Percentiles rank a stretch among this genome's conserved stretches.
Evolutionary conservation across 1,139 yeast species (phyloP).

Genomic region (Protomyces arabidopsidicola): DNA sequence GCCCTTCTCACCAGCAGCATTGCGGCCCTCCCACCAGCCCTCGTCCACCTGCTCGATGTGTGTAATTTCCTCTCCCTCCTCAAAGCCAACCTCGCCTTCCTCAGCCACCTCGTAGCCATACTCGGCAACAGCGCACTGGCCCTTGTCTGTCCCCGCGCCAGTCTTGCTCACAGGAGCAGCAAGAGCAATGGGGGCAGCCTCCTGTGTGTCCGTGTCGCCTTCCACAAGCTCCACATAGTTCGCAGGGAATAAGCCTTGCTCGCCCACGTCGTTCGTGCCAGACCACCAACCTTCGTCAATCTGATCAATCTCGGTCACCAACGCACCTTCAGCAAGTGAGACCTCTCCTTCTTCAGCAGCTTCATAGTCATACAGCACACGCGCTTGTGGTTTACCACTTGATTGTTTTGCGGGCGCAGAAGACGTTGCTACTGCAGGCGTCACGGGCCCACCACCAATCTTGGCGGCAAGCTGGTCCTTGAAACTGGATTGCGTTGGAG

Average conservation of each 20-base stretch:
- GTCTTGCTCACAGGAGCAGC: background rate
- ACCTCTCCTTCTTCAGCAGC: conserved; percentile 75
- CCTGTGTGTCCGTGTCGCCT: conserved; percentile 29
- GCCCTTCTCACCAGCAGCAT: conserved; percentile 64
- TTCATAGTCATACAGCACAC: conserved; percentile 63
- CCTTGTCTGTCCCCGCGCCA: conserved; percentile 41
- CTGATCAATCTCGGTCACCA: conserved; percentile 51
- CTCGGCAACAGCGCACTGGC: conserved; percentile 59
- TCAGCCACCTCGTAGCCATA: conserved; percentile 86
- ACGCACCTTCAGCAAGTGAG: conserved; percentile 60
- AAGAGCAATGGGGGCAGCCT: conserved; percentile 35
- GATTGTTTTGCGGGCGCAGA: conserved; percentile 29
- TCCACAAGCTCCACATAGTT: conserved; percentile 55
- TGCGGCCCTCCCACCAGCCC: conserved; percentile 94
- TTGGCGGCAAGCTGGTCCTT: conserved; percentile 33
- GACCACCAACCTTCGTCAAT: conserved; percentile 82
- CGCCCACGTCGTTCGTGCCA: conserved; percentile 57
- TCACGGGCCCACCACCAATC: conserved; percentile 36
- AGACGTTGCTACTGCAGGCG: conserved; percentile 1
- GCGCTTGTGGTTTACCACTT: conserved; percentile 43
- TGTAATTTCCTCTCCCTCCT: conserved; percentile 73
- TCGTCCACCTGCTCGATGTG: conserved; percentile 87
- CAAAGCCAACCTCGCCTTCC: conserved; percentile 79
- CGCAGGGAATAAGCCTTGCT: conserved; percentile 67
- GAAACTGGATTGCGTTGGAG: conserved; percentile 22